Evolutionary conservation across 768 basidiomycete species (phyloP).

Genomic region (Hortiboletus campestris): DNA sequence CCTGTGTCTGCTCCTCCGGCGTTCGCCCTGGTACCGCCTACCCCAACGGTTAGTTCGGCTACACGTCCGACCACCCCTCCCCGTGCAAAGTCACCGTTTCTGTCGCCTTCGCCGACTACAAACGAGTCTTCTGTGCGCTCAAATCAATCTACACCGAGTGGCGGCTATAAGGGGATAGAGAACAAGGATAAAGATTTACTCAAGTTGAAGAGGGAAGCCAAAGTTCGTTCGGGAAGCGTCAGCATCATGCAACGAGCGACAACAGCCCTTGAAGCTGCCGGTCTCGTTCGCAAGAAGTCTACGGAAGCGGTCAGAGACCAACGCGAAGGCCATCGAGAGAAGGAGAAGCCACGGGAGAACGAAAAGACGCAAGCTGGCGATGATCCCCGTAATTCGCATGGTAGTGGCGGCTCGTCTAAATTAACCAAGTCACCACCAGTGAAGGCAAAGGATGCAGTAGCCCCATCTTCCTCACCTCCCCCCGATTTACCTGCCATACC

Average conservation of each 20-base stretch:
- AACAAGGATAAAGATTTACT: constrained; percentile 44
- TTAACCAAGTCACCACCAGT: constrained; percentile 69
- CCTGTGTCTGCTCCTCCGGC: constrained; percentile 47
- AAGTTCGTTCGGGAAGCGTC: constrained; percentile 82
- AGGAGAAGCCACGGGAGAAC: constrained; percentile 43
- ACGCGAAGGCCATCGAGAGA: constrained; percentile 43
- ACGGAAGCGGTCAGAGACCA: constrained; percentile 69
- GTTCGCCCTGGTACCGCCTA: constrained; percentile 73
- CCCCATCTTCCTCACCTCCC: constrained; percentile 51
- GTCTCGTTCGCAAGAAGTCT: constrained; percentile 81
- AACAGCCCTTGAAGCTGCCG: constrained; percentile 83
- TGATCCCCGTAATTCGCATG: constrained; percentile 65
- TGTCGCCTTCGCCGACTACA: constrained; percentile 55
- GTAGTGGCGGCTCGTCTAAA: constrained; percentile 55
- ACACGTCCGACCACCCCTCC: constrained; percentile 51
- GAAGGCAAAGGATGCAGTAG: constrained; percentile 46
- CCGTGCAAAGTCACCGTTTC: constrained; percentile 48
- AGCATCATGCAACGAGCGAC: constrained; percentile 96
- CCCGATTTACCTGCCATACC: constrained; percentile 36
- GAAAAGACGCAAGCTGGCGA: constrained; percentile 45
- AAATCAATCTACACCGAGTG: constrained; percentile 67
- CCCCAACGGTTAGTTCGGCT: constrained; percentile 53
- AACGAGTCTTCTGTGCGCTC: constrained; percentile 54
- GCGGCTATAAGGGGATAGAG: constrained; percentile 53
- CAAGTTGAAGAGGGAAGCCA: constrained; percentile 53